Evolutionary conservation across 805 yeast species (phyloP).

Genomic region (Clavispora santaluciae): DNA sequence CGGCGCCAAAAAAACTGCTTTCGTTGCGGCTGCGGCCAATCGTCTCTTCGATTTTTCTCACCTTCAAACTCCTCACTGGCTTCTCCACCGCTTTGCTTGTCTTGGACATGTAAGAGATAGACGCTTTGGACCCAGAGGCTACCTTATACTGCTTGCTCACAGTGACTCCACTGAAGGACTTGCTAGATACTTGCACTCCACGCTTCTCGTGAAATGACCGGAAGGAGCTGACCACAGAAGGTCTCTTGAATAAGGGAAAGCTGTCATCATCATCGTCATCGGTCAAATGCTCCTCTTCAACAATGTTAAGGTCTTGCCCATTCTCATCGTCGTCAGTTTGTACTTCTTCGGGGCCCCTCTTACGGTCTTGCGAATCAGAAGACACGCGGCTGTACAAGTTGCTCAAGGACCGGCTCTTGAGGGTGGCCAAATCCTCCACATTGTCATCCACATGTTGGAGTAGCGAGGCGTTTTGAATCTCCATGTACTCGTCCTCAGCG

Average conservation of each 20-base stretch:
- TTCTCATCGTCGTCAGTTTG: slow-evolving; percentile 22
- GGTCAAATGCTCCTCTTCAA: too few relatives aligned
- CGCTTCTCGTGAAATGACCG: slow-evolving; percentile 33
- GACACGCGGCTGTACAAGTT: slow-evolving; percentile 20
- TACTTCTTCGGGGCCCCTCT: slow-evolving; percentile 14
- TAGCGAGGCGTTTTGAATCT: slow-evolving; percentile 26
- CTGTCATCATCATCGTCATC: slow-evolving; percentile 28
- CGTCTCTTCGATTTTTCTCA: slow-evolving; percentile 22
- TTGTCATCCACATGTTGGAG: slow-evolving; percentile 37
- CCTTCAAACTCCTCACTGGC: slow-evolving; percentile 19
- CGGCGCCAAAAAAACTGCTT: slow-evolving; percentile 3
- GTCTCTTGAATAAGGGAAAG: slow-evolving; percentile 36
- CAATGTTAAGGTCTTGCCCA: slow-evolving; percentile 14
- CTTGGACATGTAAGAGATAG: slow-evolving; percentile 51
- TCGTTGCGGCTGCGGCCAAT: slow-evolving; percentile 15
- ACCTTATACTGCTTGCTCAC: slow-evolving; percentile 49
- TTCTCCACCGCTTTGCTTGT: slow-evolving; percentile 13
- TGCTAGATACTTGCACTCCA: slow-evolving; percentile 38
- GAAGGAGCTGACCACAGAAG: slow-evolving; percentile 47
- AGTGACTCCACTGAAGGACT: slow-evolving; percentile 44
- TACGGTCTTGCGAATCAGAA: slow-evolving; percentile 9
- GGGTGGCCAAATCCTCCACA: slow-evolving; percentile 39
- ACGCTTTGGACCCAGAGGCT: slow-evolving; percentile 52
- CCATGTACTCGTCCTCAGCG: slow-evolving; percentile 29
- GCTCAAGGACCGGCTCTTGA: slow-evolving; percentile 40